phyloP scores from a whole-genome alignment of 306 rosid species.

The Lablab purpureus region DNA sequence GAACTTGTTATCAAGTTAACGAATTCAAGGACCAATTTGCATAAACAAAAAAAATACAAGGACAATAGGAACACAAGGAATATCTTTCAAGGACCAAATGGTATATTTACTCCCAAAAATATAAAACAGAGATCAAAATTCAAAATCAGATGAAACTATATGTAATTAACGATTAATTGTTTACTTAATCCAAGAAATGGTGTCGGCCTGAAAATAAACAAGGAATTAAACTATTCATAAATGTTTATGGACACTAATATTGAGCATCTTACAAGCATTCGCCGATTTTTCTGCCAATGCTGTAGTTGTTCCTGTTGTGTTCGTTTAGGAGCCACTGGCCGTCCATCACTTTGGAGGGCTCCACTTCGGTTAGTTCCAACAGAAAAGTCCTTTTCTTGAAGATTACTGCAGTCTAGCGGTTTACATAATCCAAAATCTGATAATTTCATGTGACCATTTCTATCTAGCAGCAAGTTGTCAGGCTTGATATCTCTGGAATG shows the following conservation, averaged over 20 bases:
- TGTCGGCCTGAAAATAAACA: conserved; percentile 14
- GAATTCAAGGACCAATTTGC: not conserved
- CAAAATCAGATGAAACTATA: conserved; percentile 5
- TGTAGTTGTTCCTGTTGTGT: conserved; percentile 81
- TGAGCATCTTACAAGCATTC: conserved; percentile 69
- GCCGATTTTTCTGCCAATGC: conserved; percentile 88
- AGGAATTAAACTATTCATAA: conserved; percentile 37
- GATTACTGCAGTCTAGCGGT: conserved; percentile 79
- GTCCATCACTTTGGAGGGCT: conserved; percentile 89
- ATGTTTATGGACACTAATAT: conserved; percentile 40
- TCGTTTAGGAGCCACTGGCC: conserved; percentile 56
- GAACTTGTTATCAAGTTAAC: not conserved
- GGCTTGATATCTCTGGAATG: conserved; percentile 88
- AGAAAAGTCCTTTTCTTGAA: conserved; percentile 93
- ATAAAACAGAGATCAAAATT: not conserved
- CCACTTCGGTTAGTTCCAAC: conserved; percentile 80
- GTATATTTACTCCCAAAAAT: not conserved
- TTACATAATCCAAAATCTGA: conserved; percentile 94
- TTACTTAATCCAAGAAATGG: not conserved
- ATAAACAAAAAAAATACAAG: not conserved
- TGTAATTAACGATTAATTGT: conserved; percentile 5
- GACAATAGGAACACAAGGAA: not conserved
- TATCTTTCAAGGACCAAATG: not conserved
- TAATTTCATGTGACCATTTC: conserved; percentile 82
- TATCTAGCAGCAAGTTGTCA: conserved; percentile 83